Base-by-base conservation (phyloP, 345 rosid species). In the Physaria fendleri region DNA sequence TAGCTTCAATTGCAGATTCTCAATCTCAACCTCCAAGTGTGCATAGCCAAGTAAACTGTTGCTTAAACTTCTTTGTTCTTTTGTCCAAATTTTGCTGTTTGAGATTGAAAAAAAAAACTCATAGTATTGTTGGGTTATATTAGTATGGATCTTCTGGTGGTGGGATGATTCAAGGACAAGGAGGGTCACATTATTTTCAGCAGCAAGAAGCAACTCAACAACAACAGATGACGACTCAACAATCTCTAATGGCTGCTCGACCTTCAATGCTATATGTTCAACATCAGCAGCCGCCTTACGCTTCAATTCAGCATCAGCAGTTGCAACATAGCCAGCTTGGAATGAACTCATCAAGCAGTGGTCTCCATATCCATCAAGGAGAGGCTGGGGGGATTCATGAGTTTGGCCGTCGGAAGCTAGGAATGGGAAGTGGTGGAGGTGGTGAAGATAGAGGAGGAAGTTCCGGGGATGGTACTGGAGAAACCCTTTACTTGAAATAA, bases 1-100 rank as follows among this genome's bases (percentile, higher is more conserved):
- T 94, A 51, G 99, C 99, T 68, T 97, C 99, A 15, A 90, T 94
- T 12, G 99, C 99, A 12, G 99, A 94, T 78, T 83, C 96, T 77
- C 99, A 94, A 68, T 97, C 99, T 53, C 99, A 84, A 47, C 87
- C 90, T 8, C 89, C 97, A 8, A 38, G 70, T 4, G 39, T 85
- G 82, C 99, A n/a, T n/a, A 12, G 87, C 66, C 99, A 90, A n/a
- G n/a, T n/a, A n/a, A n/a, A n/a, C n/a, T n/a, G n/a, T n/a, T n/a
- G n/a, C n/a, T n/a, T n/a, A n/a, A n/a, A n/a, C n/a, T n/a, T n/a
- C n/a, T n/a, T n/a, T n/a, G n/a, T n/a, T n/a, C n/a, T n/a, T n/a
- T n/a, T n/a, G n/a, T n/a, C n/a, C n/a, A n/a, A n/a, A n/a, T n/a
- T n/a, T n/a, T n/a, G n/a, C n/a, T n/a, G n/a, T n/a, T n/a, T n/a